A percentile compares a stretch with the other conserved stretches of the same genome.
phyloP scores from a whole-genome alignment of 306 rosid species.

The Nissolia schottii region DNA sequence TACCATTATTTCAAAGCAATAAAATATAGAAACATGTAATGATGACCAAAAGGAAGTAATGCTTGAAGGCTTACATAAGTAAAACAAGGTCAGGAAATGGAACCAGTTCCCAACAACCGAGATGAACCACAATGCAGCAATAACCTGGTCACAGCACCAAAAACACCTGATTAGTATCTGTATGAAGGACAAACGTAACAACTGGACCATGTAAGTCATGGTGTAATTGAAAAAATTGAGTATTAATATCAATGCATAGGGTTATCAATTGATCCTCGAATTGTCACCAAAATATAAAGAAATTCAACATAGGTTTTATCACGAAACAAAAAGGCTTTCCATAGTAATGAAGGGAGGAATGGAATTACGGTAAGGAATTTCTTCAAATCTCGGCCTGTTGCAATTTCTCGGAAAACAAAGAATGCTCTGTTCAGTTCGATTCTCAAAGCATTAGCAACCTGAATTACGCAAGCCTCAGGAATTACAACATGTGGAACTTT shows the following conservation, averaged over 20 bases:
- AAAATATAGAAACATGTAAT: not conserved
- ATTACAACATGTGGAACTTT: slow-evolving; percentile 54
- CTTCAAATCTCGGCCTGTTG: slow-evolving; percentile 70
- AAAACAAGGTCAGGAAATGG: slow-evolving; percentile 72
- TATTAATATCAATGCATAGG: not conserved
- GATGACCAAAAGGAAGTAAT: not conserved
- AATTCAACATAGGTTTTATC: not conserved
- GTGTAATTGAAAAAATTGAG: not conserved
- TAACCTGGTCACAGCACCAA: slow-evolving; percentile 40
- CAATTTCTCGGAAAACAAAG: slow-evolving; percentile 48
- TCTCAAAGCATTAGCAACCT: slow-evolving; percentile 47
- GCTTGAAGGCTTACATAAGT: slow-evolving; percentile 48
- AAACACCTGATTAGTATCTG: not conserved
- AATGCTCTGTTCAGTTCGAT: slow-evolving; percentile 50
- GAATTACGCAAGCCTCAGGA: slow-evolving; percentile 47
- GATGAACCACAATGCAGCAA: slow-evolving; percentile 57
- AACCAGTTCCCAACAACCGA: slow-evolving; percentile 64
- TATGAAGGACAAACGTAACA: not conserved
- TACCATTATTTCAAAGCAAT: not conserved
- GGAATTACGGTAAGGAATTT: slow-evolving; percentile 58
- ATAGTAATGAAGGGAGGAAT: slow-evolving; percentile 8
- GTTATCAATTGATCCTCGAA: not conserved
- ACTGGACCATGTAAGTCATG: not conserved
- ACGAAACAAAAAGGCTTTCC: not conserved
- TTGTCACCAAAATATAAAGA: not conserved